These are phyloP conservation scores for Psophocarpus tetragonolobus DNA, from an alignment of 306 rosid genomes.

Conservation along the genomic window DNA sequence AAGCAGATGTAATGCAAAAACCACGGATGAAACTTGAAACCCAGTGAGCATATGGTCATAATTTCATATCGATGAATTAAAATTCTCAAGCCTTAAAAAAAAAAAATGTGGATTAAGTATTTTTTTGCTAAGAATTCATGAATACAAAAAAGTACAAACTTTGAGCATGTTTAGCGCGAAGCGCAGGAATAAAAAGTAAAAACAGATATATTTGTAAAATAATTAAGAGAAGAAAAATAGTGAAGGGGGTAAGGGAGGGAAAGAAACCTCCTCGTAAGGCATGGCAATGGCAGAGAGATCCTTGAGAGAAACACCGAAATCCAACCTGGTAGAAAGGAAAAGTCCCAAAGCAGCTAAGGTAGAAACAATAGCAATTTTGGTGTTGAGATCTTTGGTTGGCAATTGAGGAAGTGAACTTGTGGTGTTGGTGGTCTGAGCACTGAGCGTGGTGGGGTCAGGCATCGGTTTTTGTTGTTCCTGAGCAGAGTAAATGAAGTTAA, in stretches of 20 bases:
- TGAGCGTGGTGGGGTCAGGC: constrained; percentile 38
- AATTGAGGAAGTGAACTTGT: constrained; percentile 52
- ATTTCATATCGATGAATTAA: no score
- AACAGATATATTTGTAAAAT: neutral
- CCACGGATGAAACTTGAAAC: neutral
- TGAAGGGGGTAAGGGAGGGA: neutral
- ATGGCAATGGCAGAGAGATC: constrained; percentile 81
- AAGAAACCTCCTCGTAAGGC: constrained; percentile 81
- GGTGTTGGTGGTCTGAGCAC: constrained; percentile 27
- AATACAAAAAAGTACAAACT: no score
- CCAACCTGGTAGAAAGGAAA: constrained; percentile 69
- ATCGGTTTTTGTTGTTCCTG: constrained; percentile 36
- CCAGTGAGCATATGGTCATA: neutral
- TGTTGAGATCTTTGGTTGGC: constrained; percentile 67
- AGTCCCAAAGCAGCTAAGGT: constrained; percentile 75
- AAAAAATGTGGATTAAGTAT: no score
- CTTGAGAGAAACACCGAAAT: constrained; percentile 92
- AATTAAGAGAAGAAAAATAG: neutral
- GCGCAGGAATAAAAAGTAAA: no score
- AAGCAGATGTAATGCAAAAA: neutral
- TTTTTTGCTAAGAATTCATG: no score
- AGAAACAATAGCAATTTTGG: constrained; percentile 63
- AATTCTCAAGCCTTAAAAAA: no score
- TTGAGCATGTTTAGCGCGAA: no score
- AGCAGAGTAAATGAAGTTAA: neutral